Evolutionary conservation across 1,284 basidiomycete genomes (phyloP), one percentile per base, ranked within the genome.

Genomic region (Malassezia sympodialis): DNA sequence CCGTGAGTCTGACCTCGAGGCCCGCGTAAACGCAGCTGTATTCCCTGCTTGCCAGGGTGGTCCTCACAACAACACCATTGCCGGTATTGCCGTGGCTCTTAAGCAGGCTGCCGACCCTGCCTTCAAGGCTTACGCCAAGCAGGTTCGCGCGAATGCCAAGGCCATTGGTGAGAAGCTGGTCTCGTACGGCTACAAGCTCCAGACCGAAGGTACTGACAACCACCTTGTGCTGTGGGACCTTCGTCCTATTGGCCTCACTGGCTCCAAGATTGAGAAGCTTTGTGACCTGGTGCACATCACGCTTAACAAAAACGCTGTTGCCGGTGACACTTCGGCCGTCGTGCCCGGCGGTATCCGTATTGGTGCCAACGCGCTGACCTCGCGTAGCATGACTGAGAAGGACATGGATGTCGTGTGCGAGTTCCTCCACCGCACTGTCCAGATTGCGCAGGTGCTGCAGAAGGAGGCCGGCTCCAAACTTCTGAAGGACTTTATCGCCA

Each of bases 21-120:
- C 87, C 51, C 86, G 90, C 54, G 85, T 99, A 73, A 98, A 98
- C 77, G 88, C 91, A 44, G 90, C 94, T 61, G 94, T 99, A 67
- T 99, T 99, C 85, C 94, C 94, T 55, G 94, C 94, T 42, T 98
- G 93, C 83, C 94, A 98, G 80, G 94, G 94, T 79, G 94, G 94
- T 49, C 94, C 94, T 47, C 94, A 98, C 82, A 98, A 98, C 82
- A 93, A 96, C 80, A 90, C 94, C 65, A 98, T 99, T 60, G 93
- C 93, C 50, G 90, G 84, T 76, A 82, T 99, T 65, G 91, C 91
- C 53, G 93, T 91, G 19, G 82, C 94, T n/a, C 84, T 99, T 63
- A 85, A 87, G 75, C 94, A 98, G 78, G 94, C 84, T 35, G 81
- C 86, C 63, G 84, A 88, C 75, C 94, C 93, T 11, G 83, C 83